These are phyloP conservation scores for Amanita phalloides DNA, from an alignment of 768 basidiomycete species.

Conservation along the genomic window DNA sequence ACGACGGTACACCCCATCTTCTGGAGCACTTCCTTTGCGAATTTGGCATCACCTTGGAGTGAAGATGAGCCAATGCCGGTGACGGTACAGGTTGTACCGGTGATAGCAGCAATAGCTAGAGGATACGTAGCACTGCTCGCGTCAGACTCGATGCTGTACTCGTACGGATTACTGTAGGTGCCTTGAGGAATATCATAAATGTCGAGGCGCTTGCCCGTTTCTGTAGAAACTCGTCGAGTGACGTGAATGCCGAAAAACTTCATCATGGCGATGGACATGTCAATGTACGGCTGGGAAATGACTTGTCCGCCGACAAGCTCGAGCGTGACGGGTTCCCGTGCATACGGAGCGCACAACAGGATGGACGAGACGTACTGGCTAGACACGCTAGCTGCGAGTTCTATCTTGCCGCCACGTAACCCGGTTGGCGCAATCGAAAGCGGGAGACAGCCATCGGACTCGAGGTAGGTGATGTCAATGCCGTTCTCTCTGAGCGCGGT, in stretches of 20 bases:
- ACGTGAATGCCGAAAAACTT: conserved; percentile 79
- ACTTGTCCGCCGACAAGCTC: conserved; percentile 91
- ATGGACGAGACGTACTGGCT: conserved; percentile 98
- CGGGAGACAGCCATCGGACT: conserved; percentile 77
- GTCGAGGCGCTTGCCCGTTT: conserved; percentile 55
- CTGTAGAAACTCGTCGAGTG: conserved; percentile 47
- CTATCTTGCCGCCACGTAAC: conserved; percentile 70
- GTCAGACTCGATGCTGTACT: conserved; percentile 90
- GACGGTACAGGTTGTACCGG: conserved; percentile 93
- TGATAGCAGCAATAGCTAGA: conserved; percentile 92
- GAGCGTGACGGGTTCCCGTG: conserved; percentile 68
- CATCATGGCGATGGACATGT: conserved; percentile 99
- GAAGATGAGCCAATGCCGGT: conserved; percentile 83
- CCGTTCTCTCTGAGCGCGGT: conserved; percentile 81
- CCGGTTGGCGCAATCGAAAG: conserved; percentile 79
- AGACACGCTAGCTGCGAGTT: conserved; percentile 88
- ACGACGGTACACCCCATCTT: conserved; percentile 91
- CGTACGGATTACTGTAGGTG: conserved; percentile 63
- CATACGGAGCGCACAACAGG: conserved; percentile 93
- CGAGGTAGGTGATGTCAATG: conserved; percentile 66
- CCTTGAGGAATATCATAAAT: conserved; percentile 82
- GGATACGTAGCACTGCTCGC: conserved; percentile 96
- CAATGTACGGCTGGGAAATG: conserved; percentile 98
- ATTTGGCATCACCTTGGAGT: conserved; percentile 94
- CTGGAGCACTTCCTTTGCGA: conserved; percentile 87